Evolutionary conservation across 768 basidiomycete genomes (phyloP), one percentile per base, ranked within the genome.

Genomic region (Trametes coccinea): DNA sequence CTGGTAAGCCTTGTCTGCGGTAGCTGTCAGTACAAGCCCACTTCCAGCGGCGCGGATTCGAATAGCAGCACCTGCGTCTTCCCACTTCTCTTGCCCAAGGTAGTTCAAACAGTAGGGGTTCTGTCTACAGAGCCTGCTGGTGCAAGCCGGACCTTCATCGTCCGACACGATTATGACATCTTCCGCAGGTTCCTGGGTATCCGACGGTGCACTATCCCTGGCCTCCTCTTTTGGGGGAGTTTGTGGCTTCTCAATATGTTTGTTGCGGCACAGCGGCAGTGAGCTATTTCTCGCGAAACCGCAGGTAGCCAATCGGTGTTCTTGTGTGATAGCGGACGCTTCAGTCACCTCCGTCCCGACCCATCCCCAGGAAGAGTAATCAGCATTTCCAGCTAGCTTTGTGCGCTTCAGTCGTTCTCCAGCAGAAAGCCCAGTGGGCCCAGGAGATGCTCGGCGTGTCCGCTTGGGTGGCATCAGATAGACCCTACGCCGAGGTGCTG

Each of bases 31-130:
- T 2, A 11, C 34, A 37, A n/a, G 61, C 11, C 47, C 34, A 0
- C 41, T 5, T 43, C 11, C 41, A 17, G 54, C 67, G 17, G 61
- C 29, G 34, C 46, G 47, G 1, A 56, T 14, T 53, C 2, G 65
- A 59, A 60, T 66, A 54, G n/a, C 44, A 76, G 52, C 22, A 88
- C 91, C 86, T 80, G 84, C 80, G 61, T 83, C 77, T 71, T 92
- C 88, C 89, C 93, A 96, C 64, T 80, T 79, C 30, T 89, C 86
- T 68, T 92, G 92, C 5, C 92, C 93, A 33, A 97, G 76, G 75
- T 93, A 87, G 71, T 95, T 96, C 56, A 95, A 77, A 73, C 96
- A 97, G 53, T 88, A 84, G 8, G 92, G 90, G 69, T 94, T 95
- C 51, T 74, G 74, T 67, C 82, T 87, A 74, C 96, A 98, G 5